Evolutionary conservation across 75 land plant genomes (phyloP), one percentile per base, ranked within the genome.

Genomic region (Selaginella moellendorffii): DNA sequence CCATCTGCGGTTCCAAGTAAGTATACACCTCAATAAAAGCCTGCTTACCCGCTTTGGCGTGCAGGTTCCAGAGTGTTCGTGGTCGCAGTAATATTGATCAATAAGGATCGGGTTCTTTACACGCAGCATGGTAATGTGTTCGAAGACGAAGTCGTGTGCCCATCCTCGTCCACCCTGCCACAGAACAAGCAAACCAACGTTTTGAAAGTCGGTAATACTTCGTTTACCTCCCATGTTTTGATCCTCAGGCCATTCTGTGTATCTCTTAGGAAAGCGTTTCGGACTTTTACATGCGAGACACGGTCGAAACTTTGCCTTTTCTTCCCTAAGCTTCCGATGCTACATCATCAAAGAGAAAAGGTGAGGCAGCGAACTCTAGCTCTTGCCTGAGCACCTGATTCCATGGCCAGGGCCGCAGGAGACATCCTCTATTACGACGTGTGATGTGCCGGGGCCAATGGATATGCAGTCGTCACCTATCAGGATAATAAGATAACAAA

Each of bases 321-420:
- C 8, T 56, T 56, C 24, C 59, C 59, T 21, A 56, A 25, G 59
- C 59, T 56, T 19, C 59, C 59, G n/a, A 56, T 56, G 59, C 46
- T 36, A 36, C 14, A 36, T 5, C 5, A n/a, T n/a, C n/a, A 36
- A 36, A 5, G 14, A 36, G 14, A 5, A 36, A 36, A n/a, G 14
- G 14, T 36, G 5, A 36, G 14, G 46, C 46, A 36, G 46, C 46
- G 5, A 36, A 36, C 14, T 36, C 5, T 36, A n/a, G n/a, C n/a
- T n/a, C n/a, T n/a, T n/a, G n/a, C n/a, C n/a, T n/a, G n/a, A n/a
- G 46, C 14, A 36, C 46, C 69, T 67, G 69, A 67, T 67, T 19
- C 69, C 63, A 56, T 67, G 69, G 20, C 69, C 69, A 26, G 69
- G 69, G 28, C 64, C 69, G 27, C 64, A 67, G 18, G 0, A 12